These are phyloP conservation scores for Raffaelea arxii DNA, from an alignment of 2,329 filamentous ascomycete species.

Conservation along the genomic window DNA sequence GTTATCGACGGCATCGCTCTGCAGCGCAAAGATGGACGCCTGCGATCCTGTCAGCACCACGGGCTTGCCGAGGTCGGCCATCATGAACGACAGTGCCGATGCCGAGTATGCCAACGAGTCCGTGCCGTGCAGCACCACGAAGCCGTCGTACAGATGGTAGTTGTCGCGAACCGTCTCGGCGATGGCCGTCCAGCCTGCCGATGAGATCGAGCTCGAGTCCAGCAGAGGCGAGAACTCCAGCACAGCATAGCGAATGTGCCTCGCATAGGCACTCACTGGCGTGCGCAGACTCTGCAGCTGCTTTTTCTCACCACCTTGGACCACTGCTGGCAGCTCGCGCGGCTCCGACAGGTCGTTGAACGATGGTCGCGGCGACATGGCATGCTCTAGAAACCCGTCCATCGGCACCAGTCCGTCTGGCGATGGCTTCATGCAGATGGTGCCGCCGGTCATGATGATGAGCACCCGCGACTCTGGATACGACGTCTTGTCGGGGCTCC, in stretches of 20 bases:
- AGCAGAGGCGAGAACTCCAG: constrained; percentile 77
- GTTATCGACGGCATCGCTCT: constrained; percentile 88
- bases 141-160: constrained; percentile 81
- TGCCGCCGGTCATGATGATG: constrained; percentile 83
- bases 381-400: constrained; percentile 68
- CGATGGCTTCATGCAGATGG: constrained; percentile 84
- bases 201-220: constrained; percentile 84
- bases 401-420: constrained; percentile 72
- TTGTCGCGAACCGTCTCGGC: constrained; percentile 71
- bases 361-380: constrained; percentile 70
- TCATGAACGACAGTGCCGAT: constrained; percentile 87
- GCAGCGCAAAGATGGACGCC: constrained; percentile 80
- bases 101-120: constrained; percentile 85
- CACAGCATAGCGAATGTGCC: constrained; percentile 73
- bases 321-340: constrained; percentile 36
- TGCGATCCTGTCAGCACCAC: constrained; percentile 78
- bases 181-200: constrained; percentile 77
- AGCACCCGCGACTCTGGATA: constrained; percentile 71
- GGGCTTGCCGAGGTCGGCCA: constrained; percentile 81
- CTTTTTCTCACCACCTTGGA: constrained; percentile 37
- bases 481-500: constrained; percentile 13
- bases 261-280: constrained; percentile 68
- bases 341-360: constrained; percentile 75
- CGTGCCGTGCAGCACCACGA: constrained; percentile 84
- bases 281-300: constrained; percentile 64